Conservation (phyloP, 208 protist genomes). For the Naegleria gruberi region DNA sequence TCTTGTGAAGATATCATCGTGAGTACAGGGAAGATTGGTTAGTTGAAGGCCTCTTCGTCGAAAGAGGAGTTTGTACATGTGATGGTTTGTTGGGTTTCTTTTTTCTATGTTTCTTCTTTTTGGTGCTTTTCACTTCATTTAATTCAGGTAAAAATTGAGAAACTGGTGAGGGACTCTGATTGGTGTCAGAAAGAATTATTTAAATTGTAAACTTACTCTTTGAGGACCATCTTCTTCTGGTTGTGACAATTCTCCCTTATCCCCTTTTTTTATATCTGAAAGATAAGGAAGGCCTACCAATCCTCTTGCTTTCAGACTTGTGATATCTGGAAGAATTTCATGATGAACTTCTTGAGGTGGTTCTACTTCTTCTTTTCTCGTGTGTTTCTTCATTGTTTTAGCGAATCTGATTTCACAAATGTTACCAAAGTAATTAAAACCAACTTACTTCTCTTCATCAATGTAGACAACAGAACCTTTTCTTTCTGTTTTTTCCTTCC, state of each 20-base stretch:
- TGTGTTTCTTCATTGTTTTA: neutral
- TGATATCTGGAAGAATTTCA: neutral
- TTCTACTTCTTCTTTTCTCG: neutral
- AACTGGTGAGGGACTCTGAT: neutral
- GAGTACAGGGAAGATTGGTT: neutral
- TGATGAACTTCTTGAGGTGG: neutral
- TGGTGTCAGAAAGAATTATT: neutral
- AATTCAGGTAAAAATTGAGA: neutral
- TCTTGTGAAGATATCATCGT: neutral
- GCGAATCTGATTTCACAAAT: neutral
- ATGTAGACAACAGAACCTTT: neutral
- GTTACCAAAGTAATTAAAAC: too few relatives aligned
- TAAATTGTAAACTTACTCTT: neutral
- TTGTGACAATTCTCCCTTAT: neutral
- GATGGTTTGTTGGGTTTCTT: neutral
- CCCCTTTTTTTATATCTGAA: neutral
- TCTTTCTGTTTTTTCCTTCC: neutral
- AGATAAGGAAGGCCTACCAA: neutral
- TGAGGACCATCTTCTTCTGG: neutral
- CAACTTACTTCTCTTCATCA: neutral
- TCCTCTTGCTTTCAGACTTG: neutral
- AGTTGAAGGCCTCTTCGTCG: neutral
- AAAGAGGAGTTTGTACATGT: neutral
- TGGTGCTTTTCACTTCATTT: neutral
- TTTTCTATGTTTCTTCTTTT: neutral